phyloP scores from a whole-genome alignment of 805 yeast species.

The Grigorovia humatica region DNA sequence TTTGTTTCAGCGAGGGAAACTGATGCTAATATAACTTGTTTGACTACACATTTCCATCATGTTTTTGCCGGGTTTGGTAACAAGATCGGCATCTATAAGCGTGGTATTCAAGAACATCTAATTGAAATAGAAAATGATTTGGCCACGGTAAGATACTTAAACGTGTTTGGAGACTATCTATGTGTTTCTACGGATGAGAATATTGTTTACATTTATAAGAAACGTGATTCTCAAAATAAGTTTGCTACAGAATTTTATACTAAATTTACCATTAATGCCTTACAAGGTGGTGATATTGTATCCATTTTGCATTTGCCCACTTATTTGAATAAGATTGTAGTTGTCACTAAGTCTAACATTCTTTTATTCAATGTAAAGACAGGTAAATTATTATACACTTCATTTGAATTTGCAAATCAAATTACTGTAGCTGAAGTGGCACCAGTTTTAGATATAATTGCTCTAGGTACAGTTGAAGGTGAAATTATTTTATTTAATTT shows the following conservation, averaged over 20 bases:
- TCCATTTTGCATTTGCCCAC: constrained; percentile 69
- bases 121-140: constrained; percentile 24
- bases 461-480: constrained; percentile 67
- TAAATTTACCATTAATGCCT: constrained; percentile 42
- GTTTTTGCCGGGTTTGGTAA: constrained; percentile 70
- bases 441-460: constrained; percentile 78
- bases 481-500: constrained; percentile 56
- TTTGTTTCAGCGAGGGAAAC: constrained; percentile 82
- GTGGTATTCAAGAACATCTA: constrained; percentile 53
- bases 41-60: constrained; percentile 74
- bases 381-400: constrained; percentile 55
- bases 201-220: constrained; percentile 45
- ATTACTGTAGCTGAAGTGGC: constrained; percentile 69
- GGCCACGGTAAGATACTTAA: constrained; percentile 37
- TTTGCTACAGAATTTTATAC: constrained; percentile 58
- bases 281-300: constrained; percentile 58
- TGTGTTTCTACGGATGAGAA: constrained; percentile 43
- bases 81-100: constrained; percentile 63
- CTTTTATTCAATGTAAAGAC: constrained; percentile 66
- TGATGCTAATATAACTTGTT: constrained; percentile 52
- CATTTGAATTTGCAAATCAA: constrained; percentile 42
- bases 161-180: constrained; percentile 70
- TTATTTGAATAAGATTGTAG: constrained; percentile 76
- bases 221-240: constrained; percentile 30
- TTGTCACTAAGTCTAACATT: constrained; percentile 61